phyloP scores from a whole-genome alignment of 106 monocot genomes.

The Dioscorea dumetorum region DNA sequence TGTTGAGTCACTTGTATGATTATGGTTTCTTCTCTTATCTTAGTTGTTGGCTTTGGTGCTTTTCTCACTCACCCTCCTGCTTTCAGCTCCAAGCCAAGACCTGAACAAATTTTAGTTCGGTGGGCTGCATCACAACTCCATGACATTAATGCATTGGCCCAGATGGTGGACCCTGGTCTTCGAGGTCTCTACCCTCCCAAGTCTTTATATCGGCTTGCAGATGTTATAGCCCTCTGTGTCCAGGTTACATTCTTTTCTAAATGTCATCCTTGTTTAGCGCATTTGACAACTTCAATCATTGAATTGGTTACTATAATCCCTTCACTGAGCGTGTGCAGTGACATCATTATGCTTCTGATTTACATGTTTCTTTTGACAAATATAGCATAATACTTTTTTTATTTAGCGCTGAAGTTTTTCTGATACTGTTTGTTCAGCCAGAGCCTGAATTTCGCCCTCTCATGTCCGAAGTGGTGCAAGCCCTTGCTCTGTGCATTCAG shows the following conservation, averaged over 20 bases:
- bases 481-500: slow-evolving; percentile 52
- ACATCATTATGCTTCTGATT: too few relatives aligned
- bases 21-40: background rate
- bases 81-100: slow-evolving; percentile 61
- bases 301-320: too few relatives aligned
- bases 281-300: too few relatives aligned
- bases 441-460: slow-evolving; percentile 85
- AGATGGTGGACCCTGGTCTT: slow-evolving; percentile 86
- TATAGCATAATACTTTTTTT: too few relatives aligned
- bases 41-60: background rate
- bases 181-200: slow-evolving; percentile 89
- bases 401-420: too few relatives aligned
- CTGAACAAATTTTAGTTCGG: slow-evolving; percentile 55
- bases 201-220: slow-evolving; percentile 84
- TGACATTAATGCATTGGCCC: slow-evolving; percentile 65
- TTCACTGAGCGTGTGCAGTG: too few relatives aligned
- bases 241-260: slow-evolving; percentile 40
- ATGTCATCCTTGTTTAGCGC: too few relatives aligned
- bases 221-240: slow-evolving; percentile 77
- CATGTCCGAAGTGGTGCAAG: slow-evolving; percentile 84
- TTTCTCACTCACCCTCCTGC: background rate
- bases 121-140: slow-evolving; percentile 83
- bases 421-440: slow-evolving; percentile 23
- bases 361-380: too few relatives aligned
- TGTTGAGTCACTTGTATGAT: background rate